Percentiles rank a stretch among this genome's conserved stretches.
These are phyloP conservation scores for Micractinium sp. DNA, from an alignment of 139 green algal species.

Conservation along the genomic window DNA sequence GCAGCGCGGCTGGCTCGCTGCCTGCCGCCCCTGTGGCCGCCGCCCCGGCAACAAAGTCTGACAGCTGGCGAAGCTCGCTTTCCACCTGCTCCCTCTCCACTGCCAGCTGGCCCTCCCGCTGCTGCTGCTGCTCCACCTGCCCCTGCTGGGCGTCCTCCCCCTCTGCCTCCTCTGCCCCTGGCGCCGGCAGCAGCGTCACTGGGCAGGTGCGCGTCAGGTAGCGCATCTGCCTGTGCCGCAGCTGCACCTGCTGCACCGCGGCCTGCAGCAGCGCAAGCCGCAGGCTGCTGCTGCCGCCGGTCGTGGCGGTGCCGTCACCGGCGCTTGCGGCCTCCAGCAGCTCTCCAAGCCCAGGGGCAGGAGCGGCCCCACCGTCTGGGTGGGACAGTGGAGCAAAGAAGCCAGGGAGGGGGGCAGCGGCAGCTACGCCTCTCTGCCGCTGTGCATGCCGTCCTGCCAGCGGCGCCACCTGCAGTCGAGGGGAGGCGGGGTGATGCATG, in stretches of 20 bases:
- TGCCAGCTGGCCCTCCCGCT: background rate
- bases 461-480: slow-evolving; percentile 5
- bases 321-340: slow-evolving; percentile 2
- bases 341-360: background rate
- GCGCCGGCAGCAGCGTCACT: background rate
- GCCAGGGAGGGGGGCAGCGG: background rate
- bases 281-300: background rate
- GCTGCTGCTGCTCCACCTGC: background rate
- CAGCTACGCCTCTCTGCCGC: background rate
- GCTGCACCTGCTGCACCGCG: slow-evolving; percentile 14
- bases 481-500: too few relatives aligned
- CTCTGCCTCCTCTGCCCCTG: background rate
- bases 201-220: slow-evolving; percentile 26
- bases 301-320: background rate
- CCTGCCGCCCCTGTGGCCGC: background rate
- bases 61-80: background rate
- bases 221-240: slow-evolving; percentile 16
- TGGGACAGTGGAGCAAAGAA: slow-evolving; percentile 32
- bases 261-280: slow-evolving; percentile 11
- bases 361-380: too few relatives aligned
- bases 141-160: background rate
- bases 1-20: background rate
- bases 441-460: slow-evolving; percentile 22
- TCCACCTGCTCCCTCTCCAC: background rate
- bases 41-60: background rate